These are phyloP conservation scores for Mrakia gelida DNA, from an alignment of 768 basidiomycete species.

Conservation along the genomic window DNA sequence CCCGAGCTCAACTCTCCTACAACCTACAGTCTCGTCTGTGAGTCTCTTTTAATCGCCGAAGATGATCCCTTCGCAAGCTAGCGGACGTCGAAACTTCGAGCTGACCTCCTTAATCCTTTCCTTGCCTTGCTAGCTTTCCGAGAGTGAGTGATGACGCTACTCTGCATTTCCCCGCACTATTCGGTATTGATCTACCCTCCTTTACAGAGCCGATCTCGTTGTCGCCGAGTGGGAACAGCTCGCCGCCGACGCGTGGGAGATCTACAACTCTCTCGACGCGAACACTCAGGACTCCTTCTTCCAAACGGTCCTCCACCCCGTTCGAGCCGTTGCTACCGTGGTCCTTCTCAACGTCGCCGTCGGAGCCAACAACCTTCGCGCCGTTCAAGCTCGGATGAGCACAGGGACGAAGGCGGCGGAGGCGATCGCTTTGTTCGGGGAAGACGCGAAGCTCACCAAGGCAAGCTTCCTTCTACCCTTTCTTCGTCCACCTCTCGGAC, in stretches of 20 bases:
- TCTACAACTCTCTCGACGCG: constrained; percentile 55
- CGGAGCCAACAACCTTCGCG: constrained; percentile 59
- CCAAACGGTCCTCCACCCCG: constrained; percentile 66
- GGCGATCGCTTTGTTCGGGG: constrained; percentile 57
- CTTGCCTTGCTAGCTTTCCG: neutral
- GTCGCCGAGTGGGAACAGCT: constrained; percentile 54
- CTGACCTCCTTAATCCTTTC: neutral
- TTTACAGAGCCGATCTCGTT: constrained; percentile 52
- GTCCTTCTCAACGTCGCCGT: constrained; percentile 26
- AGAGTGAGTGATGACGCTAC: constrained; percentile 41
- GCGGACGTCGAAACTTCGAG: too few relatives aligned
- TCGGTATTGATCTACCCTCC: too few relatives aligned
- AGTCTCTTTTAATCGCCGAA: neutral
- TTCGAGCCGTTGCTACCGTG: constrained; percentile 54
- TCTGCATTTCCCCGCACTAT: too few relatives aligned
- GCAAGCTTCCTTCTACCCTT: neutral
- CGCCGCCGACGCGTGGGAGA: constrained; percentile 48
- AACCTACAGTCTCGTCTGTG: constrained; percentile 44
- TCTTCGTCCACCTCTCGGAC: neutral
- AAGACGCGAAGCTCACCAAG: constrained; percentile 52
- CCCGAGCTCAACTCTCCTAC: constrained; percentile 62
- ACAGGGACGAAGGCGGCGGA: constrained; percentile 57
- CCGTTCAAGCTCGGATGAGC: constrained; percentile 61
- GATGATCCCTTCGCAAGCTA: too few relatives aligned
- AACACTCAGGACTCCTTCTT: constrained; percentile 59